These are phyloP conservation scores for Lepiota venenata DNA, from an alignment of 768 basidiomycete genomes.

Conservation along the genomic window DNA sequence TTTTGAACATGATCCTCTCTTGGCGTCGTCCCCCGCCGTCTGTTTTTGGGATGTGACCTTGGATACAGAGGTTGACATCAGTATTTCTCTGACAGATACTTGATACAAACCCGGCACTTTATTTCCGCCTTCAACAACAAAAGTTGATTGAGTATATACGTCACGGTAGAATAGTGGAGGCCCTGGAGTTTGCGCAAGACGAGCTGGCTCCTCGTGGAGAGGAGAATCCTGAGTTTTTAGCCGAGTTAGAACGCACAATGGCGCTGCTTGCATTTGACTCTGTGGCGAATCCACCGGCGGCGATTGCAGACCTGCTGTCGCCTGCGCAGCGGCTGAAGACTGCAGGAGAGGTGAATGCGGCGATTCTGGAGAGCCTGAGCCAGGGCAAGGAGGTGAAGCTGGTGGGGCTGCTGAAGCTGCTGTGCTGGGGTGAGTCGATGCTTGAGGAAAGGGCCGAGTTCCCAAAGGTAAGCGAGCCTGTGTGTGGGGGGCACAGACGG, in stretches of 20 bases:
- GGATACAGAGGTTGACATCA: slow-evolving; percentile 13
- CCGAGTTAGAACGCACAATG: slow-evolving; percentile 94
- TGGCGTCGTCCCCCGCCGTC: slow-evolving; percentile 2
- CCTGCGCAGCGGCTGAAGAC: slow-evolving; percentile 90
- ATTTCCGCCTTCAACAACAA: slow-evolving; percentile 95
- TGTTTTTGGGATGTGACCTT: slow-evolving; percentile 11
- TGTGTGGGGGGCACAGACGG: background rate
- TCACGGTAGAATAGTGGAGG: slow-evolving; percentile 71
- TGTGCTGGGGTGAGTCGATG: slow-evolving; percentile 86
- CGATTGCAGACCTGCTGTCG: slow-evolving; percentile 77
- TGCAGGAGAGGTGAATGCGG: slow-evolving; percentile 94
- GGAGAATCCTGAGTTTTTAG: slow-evolving; percentile 89
- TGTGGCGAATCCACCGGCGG: slow-evolving; percentile 52
- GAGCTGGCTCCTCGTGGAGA: slow-evolving; percentile 95
- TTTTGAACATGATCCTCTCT: slow-evolving; percentile 85
- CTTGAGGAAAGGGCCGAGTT: slow-evolving; percentile 77
- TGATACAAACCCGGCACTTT: slow-evolving; percentile 90
- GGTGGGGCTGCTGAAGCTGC: slow-evolving; percentile 73
- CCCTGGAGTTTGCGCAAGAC: slow-evolving; percentile 86
- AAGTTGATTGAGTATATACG: slow-evolving; percentile 94
- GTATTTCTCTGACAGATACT: slow-evolving; percentile 64
- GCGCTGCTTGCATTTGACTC: slow-evolving; percentile 83
- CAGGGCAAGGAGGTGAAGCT: slow-evolving; percentile 94
- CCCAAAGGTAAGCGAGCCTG: slow-evolving; percentile 57
- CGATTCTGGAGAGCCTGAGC: slow-evolving; percentile 88